Evolutionary conservation across 176 grass and related monocot species (phyloP), one percentile per base, ranked within the genome.

Genomic region (Aechmea fasciata): DNA sequence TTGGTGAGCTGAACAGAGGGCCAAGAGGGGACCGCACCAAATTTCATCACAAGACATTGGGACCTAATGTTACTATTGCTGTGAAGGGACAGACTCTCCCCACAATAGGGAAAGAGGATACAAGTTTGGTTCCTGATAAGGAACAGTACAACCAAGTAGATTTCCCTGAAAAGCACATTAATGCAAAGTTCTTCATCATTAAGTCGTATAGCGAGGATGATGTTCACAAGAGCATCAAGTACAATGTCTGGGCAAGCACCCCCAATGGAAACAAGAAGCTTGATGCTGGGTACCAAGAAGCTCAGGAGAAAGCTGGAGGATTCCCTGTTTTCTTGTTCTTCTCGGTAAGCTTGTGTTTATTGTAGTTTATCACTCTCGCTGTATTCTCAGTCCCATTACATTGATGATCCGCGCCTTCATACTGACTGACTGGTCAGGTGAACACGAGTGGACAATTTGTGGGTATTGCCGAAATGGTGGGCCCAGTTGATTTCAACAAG

Each of bases 371-470:
- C 29, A 33, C 29, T 33, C 33, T 65, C n/a, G 51, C 25, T 52
- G 7, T 61, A 69, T 52, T 8, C 57, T 47, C 50, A 69, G 64
- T 63, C 25, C 7, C 11, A 4, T 9, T 14, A 18, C 47, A 18
- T 20, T 11, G 59, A 49, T 51, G 67, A 57, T 68, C 26, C 41
- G 74, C 71, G 52, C 28, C 12, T 47, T 53, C 52, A 55, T 25
- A 11, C 57, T 61, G 33, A 41, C 33, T 61, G 17, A 41, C 33
- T 61, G 17, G 2, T 17, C 78, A 96, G 92, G 92, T 92, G 54
- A 96, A 96, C 71, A 87, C 88, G 14, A 96, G 92, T 68, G 92
- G 92, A 52, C 92, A 96, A 71, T 96, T 92, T 81, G 81, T 96
- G 69, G 92, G 92, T 73, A 71, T 96, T 69, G 88, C 92, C 7